Conservation (phyloP, 257 asterid genomes). For the Scutellaria baicalensis region DNA sequence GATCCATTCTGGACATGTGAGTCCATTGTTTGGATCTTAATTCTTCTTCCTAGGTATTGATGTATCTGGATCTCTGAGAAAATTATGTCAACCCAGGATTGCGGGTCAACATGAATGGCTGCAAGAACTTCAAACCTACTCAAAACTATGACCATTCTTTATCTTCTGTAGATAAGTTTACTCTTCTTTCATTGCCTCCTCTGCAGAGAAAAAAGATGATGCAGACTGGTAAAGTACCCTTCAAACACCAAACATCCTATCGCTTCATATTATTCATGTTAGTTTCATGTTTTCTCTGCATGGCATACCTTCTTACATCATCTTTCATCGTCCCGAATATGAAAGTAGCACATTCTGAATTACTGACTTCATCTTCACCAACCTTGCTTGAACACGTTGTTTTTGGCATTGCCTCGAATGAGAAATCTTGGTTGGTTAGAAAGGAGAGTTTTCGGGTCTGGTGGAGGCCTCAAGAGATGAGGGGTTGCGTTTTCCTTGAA, state of each 20-base stretch:
- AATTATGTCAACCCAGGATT: background rate
- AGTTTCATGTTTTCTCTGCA: conserved; percentile 20
- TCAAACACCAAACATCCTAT: conserved; percentile 17
- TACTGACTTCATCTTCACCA: conserved; percentile 17
- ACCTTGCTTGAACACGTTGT: conserved; percentile 62
- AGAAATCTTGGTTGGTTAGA: conserved; percentile 43
- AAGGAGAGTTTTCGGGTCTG: conserved; percentile 53
- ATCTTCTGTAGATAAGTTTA: background rate
- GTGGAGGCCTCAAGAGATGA: conserved; percentile 68
- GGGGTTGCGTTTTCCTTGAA: conserved; percentile 79
- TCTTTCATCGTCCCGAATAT: conserved; percentile 20
- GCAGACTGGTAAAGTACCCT: conserved; percentile 23
- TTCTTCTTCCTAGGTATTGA: background rate
- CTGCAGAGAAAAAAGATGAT: conserved; percentile 13
- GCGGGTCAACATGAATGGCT: conserved; percentile 21
- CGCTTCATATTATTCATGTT: conserved; percentile 24
- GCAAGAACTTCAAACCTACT: conserved; percentile 10
- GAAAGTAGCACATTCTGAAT: conserved; percentile 9
- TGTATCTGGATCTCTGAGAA: background rate
- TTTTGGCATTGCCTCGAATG: conserved; percentile 68
- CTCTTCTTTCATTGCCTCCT: background rate
- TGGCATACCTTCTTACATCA: conserved; percentile 27
- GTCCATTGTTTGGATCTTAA: background rate
- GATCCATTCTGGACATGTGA: no score
- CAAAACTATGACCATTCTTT: background rate